Percentiles rank a stretch among this genome's conserved stretches.
Conservation (phyloP, 1,284 basidiomycete genomes). For the Leccinum pallidistipes region DNA sequence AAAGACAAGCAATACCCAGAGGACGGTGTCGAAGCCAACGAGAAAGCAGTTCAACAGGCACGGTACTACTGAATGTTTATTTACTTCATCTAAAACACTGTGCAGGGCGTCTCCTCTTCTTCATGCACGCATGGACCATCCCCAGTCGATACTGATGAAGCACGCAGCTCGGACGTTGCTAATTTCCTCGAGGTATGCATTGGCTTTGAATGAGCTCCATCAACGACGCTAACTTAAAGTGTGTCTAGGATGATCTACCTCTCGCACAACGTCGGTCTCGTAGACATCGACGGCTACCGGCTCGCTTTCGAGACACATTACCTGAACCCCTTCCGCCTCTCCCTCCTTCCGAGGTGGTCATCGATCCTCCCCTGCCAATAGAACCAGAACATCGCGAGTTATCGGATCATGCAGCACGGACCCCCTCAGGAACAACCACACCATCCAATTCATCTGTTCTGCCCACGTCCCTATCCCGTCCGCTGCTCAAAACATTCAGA, state of each 20-base stretch:
- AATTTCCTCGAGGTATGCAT: background rate
- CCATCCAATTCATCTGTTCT: fast-evolving
- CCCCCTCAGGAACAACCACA: fast-evolving
- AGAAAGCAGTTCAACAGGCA: background rate
- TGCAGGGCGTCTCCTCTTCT: background rate
- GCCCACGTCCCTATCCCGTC: fast-evolving
- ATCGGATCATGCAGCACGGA: background rate
- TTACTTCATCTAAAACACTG: fast-evolving
- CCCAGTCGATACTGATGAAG: fast-evolving
- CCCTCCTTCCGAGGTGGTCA: background rate
- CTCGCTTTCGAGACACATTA: background rate
- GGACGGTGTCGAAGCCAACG: background rate
- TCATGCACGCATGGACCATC: background rate
- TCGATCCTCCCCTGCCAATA: background rate
- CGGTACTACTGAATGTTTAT: fast-evolving
- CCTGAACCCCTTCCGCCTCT: background rate
- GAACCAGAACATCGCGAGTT: fast-evolving
- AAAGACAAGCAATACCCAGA: fast-evolving
- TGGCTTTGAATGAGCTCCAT: background rate
- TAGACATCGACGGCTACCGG: background rate
- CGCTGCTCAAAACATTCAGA: background rate
- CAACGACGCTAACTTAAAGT: background rate
- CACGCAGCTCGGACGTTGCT: fast-evolving
- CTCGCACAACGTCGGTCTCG: background rate
- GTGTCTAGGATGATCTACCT: background rate